Evolutionary conservation across 2,329 filamentous ascomycete genomes (phyloP), one percentile per base, ranked within the genome.

Genomic region (Botrytis cinerea): DNA sequence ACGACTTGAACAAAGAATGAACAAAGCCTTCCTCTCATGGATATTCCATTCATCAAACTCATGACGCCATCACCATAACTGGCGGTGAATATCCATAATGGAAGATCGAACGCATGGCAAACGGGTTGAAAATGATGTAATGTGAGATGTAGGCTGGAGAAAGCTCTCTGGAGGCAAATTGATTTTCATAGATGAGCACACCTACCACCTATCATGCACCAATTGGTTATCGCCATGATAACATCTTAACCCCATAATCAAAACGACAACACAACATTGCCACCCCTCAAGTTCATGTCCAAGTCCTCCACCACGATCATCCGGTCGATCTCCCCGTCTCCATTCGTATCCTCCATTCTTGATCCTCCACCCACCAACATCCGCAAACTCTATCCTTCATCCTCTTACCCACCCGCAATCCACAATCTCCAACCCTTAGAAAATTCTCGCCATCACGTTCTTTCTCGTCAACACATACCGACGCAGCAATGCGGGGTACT

Each of bases 401-500:
- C 10, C 35, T 25, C 38, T 16, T 10, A 20, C 38, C 25, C 38
- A 40, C 38, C 14, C 22, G 40, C 38, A 43, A 63, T 40, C 61
- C 61, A 61, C 59, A 63, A n/a, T 18, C 61, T 40, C n/a, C 14
- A 63, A 28, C 38, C 7, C 22, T 18, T 40, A 16, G 12, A 63
- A 45, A 28, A 20, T 63, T 63, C 61, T 63, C 38, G 18, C 18
- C 38, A 63, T 63, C 61, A 63, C 61, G 61, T 40, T 43, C 61
- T 40, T 43, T 63, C 61, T 6, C 38, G 43, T 54, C 48, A 62
- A 62, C 40, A 63, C 61, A 63, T 45, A 43, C n/a, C 61, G 61
- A 63, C 61, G 38, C 61, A 63, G 38, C 8, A 63, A 63, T 63
- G 61, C 61, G 61, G 61, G 61, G 61, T 63, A 63, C 61, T 43